These are phyloP conservation scores for Eryngium alpinum DNA, from an alignment of 140 eudicot genomes.

Conservation along the genomic window DNA sequence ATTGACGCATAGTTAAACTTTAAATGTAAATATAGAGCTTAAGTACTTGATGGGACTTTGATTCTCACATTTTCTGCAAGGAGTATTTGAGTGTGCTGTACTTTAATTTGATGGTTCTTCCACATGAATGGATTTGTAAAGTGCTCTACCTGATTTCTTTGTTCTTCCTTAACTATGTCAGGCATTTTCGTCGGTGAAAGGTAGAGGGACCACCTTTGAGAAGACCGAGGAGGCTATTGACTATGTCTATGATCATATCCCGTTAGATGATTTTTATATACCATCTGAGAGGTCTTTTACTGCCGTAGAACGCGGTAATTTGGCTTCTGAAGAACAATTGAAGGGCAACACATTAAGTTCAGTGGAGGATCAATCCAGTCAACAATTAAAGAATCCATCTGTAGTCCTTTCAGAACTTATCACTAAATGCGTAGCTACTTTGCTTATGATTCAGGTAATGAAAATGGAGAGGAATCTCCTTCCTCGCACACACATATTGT, in stretches of 20 bases:
- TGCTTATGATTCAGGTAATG: constrained; percentile 79
- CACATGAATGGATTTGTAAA: neutral
- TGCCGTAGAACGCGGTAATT: constrained; percentile 14
- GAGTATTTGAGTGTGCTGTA: neutral
- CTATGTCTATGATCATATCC: constrained; percentile 29
- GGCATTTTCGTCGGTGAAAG: constrained; percentile 68
- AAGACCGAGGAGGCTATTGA: constrained; percentile 61
- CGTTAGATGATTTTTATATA: constrained; percentile 24
- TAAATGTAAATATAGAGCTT: neutral
- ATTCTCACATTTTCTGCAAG: neutral
- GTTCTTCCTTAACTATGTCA: constrained; percentile 23
- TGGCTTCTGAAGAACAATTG: constrained; percentile 17
- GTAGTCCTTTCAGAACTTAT: constrained; percentile 64
- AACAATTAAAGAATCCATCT: constrained; percentile 27
- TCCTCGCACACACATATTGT: neutral
- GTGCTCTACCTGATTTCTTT: neutral
- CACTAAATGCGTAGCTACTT: constrained; percentile 67
- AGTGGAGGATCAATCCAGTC: constrained; percentile 28
- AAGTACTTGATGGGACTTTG: neutral
- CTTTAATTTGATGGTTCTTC: neutral
- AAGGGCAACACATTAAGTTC: constrained; percentile 15
- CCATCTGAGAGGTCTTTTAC: constrained; percentile 9
- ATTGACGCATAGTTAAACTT: neutral
- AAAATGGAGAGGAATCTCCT: neutral
- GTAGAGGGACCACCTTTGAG: constrained; percentile 37